These are phyloP conservation scores for Haplosporangium gracile DNA, from an alignment of 192 early-diverging fungal genomes.

Conservation along the genomic window DNA sequence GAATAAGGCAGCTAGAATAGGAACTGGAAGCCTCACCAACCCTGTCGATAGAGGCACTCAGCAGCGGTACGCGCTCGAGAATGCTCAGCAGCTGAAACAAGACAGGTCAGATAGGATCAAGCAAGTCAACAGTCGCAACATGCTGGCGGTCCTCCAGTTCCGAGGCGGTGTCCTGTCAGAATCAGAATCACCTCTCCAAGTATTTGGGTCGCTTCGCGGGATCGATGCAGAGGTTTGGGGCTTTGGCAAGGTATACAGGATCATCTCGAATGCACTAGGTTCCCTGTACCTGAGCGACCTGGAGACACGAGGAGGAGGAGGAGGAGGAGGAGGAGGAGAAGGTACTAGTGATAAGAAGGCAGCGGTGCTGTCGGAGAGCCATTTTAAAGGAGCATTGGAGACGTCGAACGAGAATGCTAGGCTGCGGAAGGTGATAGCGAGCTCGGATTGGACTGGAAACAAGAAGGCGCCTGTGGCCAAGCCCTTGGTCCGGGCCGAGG, in stretches of 20 bases:
- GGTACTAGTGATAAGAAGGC: not conserved
- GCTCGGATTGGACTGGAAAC: conserved; percentile 24
- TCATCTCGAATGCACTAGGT: conserved; percentile 64
- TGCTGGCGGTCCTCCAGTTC: conserved; percentile 47
- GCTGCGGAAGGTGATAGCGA: conserved; percentile 12
- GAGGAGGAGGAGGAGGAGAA: not conserved
- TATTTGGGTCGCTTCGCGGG: conserved; percentile 43
- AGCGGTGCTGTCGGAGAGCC: conserved; percentile 8
- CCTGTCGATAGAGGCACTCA: not conserved
- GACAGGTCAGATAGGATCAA: conserved; percentile 57
- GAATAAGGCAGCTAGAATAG: not conserved
- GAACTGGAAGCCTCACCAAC: not conserved
- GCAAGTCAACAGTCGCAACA: conserved; percentile 63
- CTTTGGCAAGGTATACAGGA: conserved; percentile 58
- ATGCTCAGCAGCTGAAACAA: conserved; percentile 31
- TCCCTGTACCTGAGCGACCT: conserved; percentile 22
- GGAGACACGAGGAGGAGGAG: not conserved
- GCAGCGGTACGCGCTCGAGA: conserved; percentile 21
- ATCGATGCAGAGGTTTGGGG: conserved; percentile 61
- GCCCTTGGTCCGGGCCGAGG: conserved; percentile 43
- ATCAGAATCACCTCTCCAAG: not conserved
- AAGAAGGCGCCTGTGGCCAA: conserved; percentile 31
- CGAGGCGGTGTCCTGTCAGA: conserved; percentile 47
- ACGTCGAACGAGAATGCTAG: conserved; percentile 32
- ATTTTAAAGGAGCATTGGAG: conserved; percentile 36